A percentile compares a stretch with the other conserved stretches of the same genome.
phyloP scores from a whole-genome alignment of 495 filamentous ascomycete genomes.

The Neurospora sp. region DNA sequence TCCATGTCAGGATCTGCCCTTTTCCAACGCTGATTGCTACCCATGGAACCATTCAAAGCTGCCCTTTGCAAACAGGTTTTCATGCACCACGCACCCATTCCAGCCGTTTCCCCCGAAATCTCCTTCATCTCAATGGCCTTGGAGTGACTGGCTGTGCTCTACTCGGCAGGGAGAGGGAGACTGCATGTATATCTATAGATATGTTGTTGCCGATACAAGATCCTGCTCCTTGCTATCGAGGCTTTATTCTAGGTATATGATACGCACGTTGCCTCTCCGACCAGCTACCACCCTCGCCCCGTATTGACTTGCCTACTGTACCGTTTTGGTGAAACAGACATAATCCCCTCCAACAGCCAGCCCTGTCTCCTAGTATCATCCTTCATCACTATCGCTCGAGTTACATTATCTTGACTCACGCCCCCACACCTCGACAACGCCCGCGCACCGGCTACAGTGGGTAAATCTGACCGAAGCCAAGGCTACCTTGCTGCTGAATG shows the following conservation, averaged over 20 bases:
- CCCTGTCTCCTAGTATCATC: slow-evolving; percentile 1
- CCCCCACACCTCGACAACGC: slow-evolving; percentile 11
- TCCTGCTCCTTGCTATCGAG: slow-evolving; percentile 6
- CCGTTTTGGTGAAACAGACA: slow-evolving; percentile 19
- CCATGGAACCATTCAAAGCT: not conserved
- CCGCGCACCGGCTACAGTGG: slow-evolving; percentile 9
- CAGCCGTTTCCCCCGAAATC: not conserved
- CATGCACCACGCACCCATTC: not conserved
- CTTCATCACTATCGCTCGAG: slow-evolving; percentile 6
- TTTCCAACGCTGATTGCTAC: not conserved
- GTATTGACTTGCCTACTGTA: slow-evolving; percentile 4
- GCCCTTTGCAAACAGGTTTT: not conserved
- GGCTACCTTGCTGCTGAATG: slow-evolving; percentile 1
- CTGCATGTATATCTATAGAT: too few relatives aligned
- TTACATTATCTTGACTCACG: slow-evolving; percentile 19
- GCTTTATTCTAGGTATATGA: not conserved
- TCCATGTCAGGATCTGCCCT: not conserved
- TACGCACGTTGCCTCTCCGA: not conserved
- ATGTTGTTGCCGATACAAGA: not conserved
- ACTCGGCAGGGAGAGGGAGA: not conserved
- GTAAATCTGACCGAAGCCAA: slow-evolving; percentile 19
- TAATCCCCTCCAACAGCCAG: slow-evolving; percentile 4
- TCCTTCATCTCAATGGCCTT: not conserved
- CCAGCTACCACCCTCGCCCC: not conserved
- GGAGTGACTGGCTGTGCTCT: not conserved